Percentiles rank a stretch among this genome's conserved stretches.
These are phyloP conservation scores for Eruca vesicaria DNA, from an alignment of 441 rosid species.

Conservation along the genomic window DNA sequence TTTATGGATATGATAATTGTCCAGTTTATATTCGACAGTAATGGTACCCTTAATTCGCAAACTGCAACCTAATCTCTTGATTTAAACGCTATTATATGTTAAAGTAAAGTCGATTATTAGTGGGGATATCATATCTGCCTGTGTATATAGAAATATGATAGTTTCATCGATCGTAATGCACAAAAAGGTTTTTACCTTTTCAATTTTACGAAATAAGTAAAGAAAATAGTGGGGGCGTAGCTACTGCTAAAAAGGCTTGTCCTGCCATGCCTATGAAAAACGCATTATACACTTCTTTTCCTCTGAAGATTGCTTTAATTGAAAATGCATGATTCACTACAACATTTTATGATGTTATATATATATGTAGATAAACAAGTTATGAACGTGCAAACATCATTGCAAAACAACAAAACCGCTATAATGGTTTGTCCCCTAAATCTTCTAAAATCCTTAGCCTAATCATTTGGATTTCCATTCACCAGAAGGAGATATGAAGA, in stretches of 20 bases:
- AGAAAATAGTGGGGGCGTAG: constrained; percentile 10
- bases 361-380: not conserved
- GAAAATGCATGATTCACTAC: not conserved
- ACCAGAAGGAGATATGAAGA: not conserved
- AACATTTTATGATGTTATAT: not conserved
- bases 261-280: constrained; percentile 24
- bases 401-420: constrained; percentile 32
- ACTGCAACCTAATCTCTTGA: constrained; percentile 16
- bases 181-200: constrained; percentile 33
- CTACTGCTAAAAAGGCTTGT: constrained; percentile 19
- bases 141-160: not conserved
- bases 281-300: constrained; percentile 23
- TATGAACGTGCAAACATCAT: constrained; percentile 33
- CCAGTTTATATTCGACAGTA: constrained; percentile 3
- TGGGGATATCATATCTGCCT: not conserved
- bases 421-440: constrained; percentile 28
- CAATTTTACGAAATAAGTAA: constrained; percentile 1
- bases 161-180: constrained; percentile 14
- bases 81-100: constrained; percentile 5
- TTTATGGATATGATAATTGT: constrained; percentile 13
- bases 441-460: constrained; percentile 35
- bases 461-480: constrained; percentile 34
- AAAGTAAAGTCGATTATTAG: not conserved
- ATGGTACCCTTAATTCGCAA: constrained; percentile 14
- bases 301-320: not conserved